Conservation (phyloP, 441 rosid genomes). For the Breynia disticha region DNA sequence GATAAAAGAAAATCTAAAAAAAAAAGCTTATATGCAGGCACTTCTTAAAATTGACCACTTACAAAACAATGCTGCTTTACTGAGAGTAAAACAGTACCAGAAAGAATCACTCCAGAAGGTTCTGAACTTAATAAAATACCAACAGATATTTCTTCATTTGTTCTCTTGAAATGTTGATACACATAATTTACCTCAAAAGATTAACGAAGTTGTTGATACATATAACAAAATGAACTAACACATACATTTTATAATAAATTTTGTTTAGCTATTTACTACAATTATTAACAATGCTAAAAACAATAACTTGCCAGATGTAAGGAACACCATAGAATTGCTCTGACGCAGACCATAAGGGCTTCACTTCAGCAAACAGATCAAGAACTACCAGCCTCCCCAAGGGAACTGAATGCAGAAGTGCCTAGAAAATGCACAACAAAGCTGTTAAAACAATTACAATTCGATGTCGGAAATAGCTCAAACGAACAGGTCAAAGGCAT, state of each 20-base stretch:
- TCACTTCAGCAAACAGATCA: constrained; percentile 66
- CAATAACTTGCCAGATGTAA: constrained; percentile 51
- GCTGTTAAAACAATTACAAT: not conserved
- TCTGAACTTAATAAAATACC: not conserved
- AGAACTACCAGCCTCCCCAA: constrained; percentile 56
- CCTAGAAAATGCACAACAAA: constrained; percentile 23
- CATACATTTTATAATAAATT: not conserved
- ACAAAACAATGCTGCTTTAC: too few relatives aligned
- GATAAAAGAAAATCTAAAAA: too few relatives aligned
- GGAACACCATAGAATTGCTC: constrained; percentile 63
- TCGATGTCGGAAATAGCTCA: not conserved
- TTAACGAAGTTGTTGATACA: not conserved
- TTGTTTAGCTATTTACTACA: not conserved
- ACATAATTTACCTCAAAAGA: not conserved
- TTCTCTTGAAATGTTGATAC: not conserved
- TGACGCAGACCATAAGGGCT: constrained; percentile 54
- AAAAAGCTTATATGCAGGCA: not conserved
- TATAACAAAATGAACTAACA: not conserved
- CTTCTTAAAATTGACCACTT: not conserved
- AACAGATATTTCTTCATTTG: not conserved
- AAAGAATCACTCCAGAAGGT: not conserved
- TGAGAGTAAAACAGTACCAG: not conserved
- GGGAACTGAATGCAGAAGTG: constrained; percentile 62
- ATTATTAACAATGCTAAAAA: constrained; percentile 3
- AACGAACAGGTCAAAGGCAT: too few relatives aligned